A percentile compares a stretch with the other conserved stretches of the same genome.
Evolutionary conservation across 495 filamentous ascomycete genomes (phyloP).

Genomic region (Penicillium pancosmium): DNA sequence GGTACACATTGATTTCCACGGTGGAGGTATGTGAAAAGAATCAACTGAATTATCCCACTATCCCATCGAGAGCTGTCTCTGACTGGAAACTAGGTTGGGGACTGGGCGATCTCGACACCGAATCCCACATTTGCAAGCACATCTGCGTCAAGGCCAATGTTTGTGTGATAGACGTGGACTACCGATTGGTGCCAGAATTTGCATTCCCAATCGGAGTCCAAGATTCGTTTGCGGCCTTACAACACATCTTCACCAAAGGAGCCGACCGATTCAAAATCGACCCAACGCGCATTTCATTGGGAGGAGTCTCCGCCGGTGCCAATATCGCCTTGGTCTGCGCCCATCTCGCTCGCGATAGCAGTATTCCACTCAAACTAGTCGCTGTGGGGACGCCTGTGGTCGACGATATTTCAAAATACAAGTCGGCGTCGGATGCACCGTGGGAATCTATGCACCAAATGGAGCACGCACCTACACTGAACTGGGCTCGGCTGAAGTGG

Average conservation of each 20-base stretch:
- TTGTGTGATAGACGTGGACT: conserved; percentile 55
- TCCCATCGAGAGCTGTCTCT: neutral
- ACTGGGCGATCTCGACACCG: conserved; percentile 48
- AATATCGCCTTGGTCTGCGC: conserved; percentile 49
- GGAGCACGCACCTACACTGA: conserved; percentile 45
- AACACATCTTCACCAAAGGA: conserved; percentile 26
- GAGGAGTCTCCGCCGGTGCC: conserved; percentile 53
- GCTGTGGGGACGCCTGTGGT: conserved; percentile 44
- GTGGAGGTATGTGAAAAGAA: conserved; percentile 22
- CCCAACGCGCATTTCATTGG: conserved; percentile 46
- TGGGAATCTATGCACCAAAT: conserved; percentile 49
- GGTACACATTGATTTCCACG: conserved; percentile 53
- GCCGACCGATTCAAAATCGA: conserved; percentile 47
- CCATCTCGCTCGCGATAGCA: conserved; percentile 52
- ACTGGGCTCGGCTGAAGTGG: conserved; percentile 51
- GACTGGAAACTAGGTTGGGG: conserved; percentile 43
- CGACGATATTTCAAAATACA: conserved; percentile 39
- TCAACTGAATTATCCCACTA: neutral
- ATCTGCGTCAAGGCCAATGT: conserved; percentile 38
- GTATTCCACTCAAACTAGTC: conserved; percentile 43
- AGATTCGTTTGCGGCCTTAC: conserved; percentile 48
- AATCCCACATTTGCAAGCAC: conserved; percentile 37
- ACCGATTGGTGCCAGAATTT: conserved; percentile 52
- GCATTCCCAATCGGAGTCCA: conserved; percentile 50
- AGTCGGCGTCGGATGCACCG: conserved; percentile 45